Evolutionary conservation across 371 early-diverging fungal species (phyloP).

Genomic region (Haplosporangium sp.): DNA sequence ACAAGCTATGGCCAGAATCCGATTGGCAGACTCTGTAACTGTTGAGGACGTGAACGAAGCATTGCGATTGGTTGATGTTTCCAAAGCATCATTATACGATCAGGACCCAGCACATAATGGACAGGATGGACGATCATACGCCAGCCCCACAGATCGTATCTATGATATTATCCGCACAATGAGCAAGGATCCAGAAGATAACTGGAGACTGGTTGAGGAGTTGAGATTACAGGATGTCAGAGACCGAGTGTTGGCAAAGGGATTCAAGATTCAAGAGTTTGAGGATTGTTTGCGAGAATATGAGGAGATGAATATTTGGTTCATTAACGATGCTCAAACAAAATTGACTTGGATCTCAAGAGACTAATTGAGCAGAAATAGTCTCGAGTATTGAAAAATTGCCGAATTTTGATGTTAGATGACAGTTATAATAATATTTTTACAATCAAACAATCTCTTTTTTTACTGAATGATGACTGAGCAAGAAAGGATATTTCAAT

Average conservation of each 20-base stretch:
- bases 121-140: conserved; percentile 55
- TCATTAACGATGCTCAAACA: conserved; percentile 72
- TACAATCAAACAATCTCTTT: too few relatives aligned
- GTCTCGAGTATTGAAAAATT: too few relatives aligned
- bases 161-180: conserved; percentile 75
- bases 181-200: conserved; percentile 59
- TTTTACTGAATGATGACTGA: too few relatives aligned
- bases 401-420: too few relatives aligned
- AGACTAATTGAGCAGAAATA: conserved; percentile 14
- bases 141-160: conserved; percentile 67
- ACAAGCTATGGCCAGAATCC: conserved; percentile 91
- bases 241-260: conserved; percentile 79
- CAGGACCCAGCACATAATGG: conserved; percentile 55
- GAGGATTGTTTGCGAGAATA: conserved; percentile 77
- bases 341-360: conserved; percentile 63
- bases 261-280: conserved; percentile 82
- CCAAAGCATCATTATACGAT: conserved; percentile 74
- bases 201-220: conserved; percentile 43
- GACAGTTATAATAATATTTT: too few relatives aligned
- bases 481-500: too few relatives aligned
- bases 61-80: conserved; percentile 90
- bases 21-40: conserved; percentile 83
- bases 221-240: conserved; percentile 64
- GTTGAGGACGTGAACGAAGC: conserved; percentile 96
- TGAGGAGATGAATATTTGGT: conserved; percentile 81